Evolutionary conservation across 2,329 filamentous ascomycete species (phyloP), one percentile per base, ranked within the genome.

Genomic region (Meredithiella fracta): DNA sequence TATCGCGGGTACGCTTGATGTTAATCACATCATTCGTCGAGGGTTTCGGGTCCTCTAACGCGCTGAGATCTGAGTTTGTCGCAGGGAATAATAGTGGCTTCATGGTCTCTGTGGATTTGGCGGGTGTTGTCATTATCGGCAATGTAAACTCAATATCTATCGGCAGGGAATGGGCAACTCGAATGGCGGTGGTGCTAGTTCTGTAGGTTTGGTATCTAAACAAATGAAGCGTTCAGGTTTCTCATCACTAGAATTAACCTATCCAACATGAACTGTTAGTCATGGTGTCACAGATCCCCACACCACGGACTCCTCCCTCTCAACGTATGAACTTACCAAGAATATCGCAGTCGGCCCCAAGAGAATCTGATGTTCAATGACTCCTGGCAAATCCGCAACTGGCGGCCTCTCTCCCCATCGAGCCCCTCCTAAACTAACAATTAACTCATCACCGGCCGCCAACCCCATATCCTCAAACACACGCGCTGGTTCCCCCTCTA

Each of bases 381-480:
- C 72, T 6, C 73, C 78, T 0, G 74, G 73, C 17, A 76, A 67
- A 26, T 70, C 70, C 34, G 69, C 70, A 44, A 70, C 68, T 23
- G 69, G 68, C 38, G 73, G 70, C 58, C 77, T 75, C 52, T 73
- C 74, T 53, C 74, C 71, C 77, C 86, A 92, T 57, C 75, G 70
- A 3, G 74, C 85, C 2, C 86, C 86, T 38, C 78, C 74, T 59
- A 97, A 70, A 60, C 77, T 74, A 60, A 97, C 66, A 2, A 77
- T 67, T 29, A 96, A 70, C 60, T 80, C 77, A 67, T 96, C 90
- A 15, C 88, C 87, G 61, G 88, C 91, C 1, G 84, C 83, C 23
- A 95, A 69, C 9, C 76, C 78, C 9, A 77, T 78, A 51, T 77
- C 75, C 6, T 82, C 79, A 40, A 94, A 73, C 17, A 77, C 78